Percentiles rank a stretch among this genome's conserved stretches.
Conservation (phyloP, 345 rosid genomes). For the Viola odorata region DNA sequence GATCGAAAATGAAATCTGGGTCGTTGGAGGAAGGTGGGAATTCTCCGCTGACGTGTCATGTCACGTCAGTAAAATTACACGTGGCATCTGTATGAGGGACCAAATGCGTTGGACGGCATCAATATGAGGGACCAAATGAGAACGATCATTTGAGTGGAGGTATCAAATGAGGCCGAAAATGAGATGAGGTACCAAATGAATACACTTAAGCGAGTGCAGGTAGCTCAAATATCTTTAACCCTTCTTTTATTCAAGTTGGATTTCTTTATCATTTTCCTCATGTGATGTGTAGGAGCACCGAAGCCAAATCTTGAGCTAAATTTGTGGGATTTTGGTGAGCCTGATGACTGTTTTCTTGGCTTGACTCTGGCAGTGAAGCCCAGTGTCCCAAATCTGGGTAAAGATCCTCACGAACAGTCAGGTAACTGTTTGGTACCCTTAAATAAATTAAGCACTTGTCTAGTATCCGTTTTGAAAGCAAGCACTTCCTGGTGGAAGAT, state of each 20-base stretch:
- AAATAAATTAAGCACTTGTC: not conserved
- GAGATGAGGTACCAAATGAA: too few species aligned
- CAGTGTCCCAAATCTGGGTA: conserved; percentile 68
- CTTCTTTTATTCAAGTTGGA: not conserved
- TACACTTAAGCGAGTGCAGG: too few species aligned
- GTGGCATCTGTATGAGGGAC: too few species aligned
- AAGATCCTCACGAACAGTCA: conserved; percentile 54
- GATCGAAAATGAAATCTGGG: too few species aligned
- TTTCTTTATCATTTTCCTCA: conserved; percentile 4
- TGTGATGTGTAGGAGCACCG: conserved; percentile 36
- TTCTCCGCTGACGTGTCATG: too few species aligned
- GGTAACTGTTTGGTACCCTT: conserved; percentile 31
- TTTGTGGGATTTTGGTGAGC: conserved; percentile 82
- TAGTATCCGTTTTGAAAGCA: not conserved
- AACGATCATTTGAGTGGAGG: too few species aligned
- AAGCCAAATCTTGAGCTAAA: conserved; percentile 91
- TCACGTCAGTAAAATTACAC: too few species aligned
- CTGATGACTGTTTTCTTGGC: conserved; percentile 91
- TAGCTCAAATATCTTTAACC: too few species aligned
- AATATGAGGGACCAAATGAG: too few species aligned
- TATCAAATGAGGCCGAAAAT: too few species aligned
- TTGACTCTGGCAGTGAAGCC: conserved; percentile 85
- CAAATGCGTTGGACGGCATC: too few species aligned
- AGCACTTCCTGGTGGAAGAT: not conserved
- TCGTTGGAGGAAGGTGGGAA: too few species aligned